These are phyloP conservation scores for Psidium friedrichsthalianum DNA, from an alignment of 345 rosid species.

Conservation along the genomic window DNA sequence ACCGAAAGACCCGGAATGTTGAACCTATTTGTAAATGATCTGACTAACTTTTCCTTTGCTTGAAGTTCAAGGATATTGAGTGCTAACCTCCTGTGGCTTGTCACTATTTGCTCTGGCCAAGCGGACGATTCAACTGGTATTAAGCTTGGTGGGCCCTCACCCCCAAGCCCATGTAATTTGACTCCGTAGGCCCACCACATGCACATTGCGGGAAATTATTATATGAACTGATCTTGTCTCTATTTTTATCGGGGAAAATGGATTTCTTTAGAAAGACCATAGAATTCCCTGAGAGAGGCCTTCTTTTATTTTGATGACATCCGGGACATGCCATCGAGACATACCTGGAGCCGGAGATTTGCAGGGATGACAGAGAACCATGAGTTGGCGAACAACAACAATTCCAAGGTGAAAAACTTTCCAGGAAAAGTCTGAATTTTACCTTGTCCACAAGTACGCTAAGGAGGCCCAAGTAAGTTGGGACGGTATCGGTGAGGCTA, in stretches of 20 bases:
- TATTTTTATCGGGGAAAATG: neutral
- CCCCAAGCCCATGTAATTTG: neutral
- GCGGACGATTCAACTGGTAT: neutral
- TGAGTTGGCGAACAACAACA: neutral
- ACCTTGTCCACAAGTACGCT: conserved; percentile 51
- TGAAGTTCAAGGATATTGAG: no score
- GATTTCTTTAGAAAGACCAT: conserved; percentile 29
- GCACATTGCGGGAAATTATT: no score
- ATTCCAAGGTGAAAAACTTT: neutral
- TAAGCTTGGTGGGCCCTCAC: neutral
- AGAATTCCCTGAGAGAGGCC: conserved; percentile 54
- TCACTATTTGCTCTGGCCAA: no score
- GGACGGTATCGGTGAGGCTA: conserved; percentile 45
- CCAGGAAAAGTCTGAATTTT: neutral
- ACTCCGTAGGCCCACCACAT: neutral
- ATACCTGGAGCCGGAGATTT: conserved; percentile 21
- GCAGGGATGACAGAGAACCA: neutral
- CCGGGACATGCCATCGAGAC: conserved; percentile 48
- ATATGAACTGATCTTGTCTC: no score
- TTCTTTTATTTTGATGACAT: conserved; percentile 43
- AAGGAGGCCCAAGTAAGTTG: conserved; percentile 46
- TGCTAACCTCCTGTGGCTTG: no score
- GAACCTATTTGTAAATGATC: no score
- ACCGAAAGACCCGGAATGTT: no score
- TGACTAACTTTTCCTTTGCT: no score